phyloP scores from a whole-genome alignment of 805 yeast genomes.

The Lachancea sp. region DNA sequence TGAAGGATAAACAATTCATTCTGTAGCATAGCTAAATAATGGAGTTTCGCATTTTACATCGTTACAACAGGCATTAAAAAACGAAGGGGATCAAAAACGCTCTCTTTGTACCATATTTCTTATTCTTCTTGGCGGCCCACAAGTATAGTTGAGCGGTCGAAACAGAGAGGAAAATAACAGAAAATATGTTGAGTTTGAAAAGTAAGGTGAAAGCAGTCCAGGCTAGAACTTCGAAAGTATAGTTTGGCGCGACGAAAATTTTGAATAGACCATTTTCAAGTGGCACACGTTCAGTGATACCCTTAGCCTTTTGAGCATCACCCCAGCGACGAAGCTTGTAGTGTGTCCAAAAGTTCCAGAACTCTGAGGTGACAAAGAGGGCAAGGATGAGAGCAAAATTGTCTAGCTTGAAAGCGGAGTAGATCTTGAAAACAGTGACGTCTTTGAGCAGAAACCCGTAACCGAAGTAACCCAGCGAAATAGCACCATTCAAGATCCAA shows the following conservation, averaged over 20 bases:
- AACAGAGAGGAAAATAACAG: constrained; percentile 62
- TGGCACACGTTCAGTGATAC: constrained; percentile 33
- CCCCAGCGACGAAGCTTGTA: constrained; percentile 50
- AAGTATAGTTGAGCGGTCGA: constrained; percentile 77
- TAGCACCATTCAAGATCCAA: constrained; percentile 81
- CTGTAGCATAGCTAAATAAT: constrained; percentile 5
- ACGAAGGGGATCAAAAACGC: constrained; percentile 76
- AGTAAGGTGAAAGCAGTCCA: constrained; percentile 70
- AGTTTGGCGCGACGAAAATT: constrained; percentile 85
- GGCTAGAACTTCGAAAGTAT: constrained; percentile 74
- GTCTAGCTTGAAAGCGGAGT: constrained; percentile 13
- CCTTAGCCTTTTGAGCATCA: constrained; percentile 31
- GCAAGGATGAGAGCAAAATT: constrained; percentile 32
- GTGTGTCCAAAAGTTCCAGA: constrained; percentile 70
- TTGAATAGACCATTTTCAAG: constrained; percentile 80
- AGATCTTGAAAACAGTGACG: constrained; percentile 13
- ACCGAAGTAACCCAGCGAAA: constrained; percentile 44
- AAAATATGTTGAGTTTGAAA: constrained; percentile 65
- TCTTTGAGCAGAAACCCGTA: constrained; percentile 37
- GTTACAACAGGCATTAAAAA: constrained; percentile 34
- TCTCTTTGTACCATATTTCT: constrained; percentile 69
- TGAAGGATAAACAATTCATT: constrained; percentile 1
- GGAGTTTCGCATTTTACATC: constrained; percentile 1
- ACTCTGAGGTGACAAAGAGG: constrained; percentile 54
- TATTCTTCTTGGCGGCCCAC: constrained; percentile 89